Evolutionary conservation across 495 filamentous ascomycete genomes (phyloP).

Genomic region (Trichoderma virens): DNA sequence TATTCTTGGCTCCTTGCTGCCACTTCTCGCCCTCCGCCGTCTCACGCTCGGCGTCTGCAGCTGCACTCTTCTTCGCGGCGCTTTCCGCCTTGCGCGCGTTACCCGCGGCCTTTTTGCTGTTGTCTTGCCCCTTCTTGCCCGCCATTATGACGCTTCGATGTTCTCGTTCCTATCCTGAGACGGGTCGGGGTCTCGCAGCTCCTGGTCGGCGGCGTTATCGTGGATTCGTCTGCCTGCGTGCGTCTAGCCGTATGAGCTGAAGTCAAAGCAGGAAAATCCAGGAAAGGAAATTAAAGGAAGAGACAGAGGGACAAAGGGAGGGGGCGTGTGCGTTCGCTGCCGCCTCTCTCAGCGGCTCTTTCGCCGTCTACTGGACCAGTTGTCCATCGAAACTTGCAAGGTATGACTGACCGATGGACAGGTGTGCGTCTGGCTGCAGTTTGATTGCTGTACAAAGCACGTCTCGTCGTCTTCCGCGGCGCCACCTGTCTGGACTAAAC

Average conservation of each 20-base stretch:
- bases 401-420: slow-evolving; percentile 6
- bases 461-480: background rate
- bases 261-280: background rate
- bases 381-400: background rate
- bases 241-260: background rate
- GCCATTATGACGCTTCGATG: slow-evolving; percentile 31
- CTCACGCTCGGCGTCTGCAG: slow-evolving; percentile 56
- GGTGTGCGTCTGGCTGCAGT: slow-evolving; percentile 5
- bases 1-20: slow-evolving; percentile 76
- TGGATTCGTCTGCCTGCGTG: background rate
- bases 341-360: background rate
- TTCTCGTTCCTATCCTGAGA: background rate
- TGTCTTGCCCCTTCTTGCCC: slow-evolving; percentile 61
- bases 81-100: slow-evolving; percentile 90
- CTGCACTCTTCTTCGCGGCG: slow-evolving; percentile 68
- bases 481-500: background rate
- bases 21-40: slow-evolving; percentile 70
- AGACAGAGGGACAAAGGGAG: background rate
- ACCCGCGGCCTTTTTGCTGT: slow-evolving; percentile 82
- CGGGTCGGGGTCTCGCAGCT: slow-evolving; percentile 4
- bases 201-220: background rate
- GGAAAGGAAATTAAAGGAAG: background rate
- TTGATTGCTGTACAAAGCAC: background rate
- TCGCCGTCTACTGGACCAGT: background rate
- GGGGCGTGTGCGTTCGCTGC: slow-evolving; percentile 1